Base-by-base conservation (phyloP, 495 filamentous ascomycete species). In the Hypomontagnella submonticulosa region DNA sequence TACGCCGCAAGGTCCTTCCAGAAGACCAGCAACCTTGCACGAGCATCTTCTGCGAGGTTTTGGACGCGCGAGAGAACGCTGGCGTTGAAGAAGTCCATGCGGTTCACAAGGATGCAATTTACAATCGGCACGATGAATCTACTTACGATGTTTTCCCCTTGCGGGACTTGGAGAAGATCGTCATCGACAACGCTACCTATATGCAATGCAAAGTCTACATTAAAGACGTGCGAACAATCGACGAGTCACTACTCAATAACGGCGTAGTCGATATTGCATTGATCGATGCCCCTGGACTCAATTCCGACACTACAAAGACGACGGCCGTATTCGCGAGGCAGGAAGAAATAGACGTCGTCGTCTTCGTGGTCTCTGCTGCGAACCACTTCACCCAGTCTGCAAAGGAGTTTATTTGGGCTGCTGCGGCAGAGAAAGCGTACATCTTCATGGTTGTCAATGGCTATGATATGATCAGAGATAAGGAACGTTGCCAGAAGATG, bases 21-120 rank as follows among this genome's bases (percentile, higher is more conserved):
- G 95, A 97, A 78, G 96, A 98, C 66, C 93, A 99, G 73, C 95
- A 97, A 70, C 95, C 95, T n/a, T 98, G 96, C 78, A 99, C 95
- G 4, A 95, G 90, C 75, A 96, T 98, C 55, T 99, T 99, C 79
- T 98, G 96, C 73, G 95, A 99, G 74, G 95, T 99, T 2, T 80
- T 99, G 40, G 92, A 98, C 77, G 89, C 91, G 15, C 83, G 92
- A 56, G 93, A 97, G 70, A 99, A 99, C 67, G 86, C 84, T 42
- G 90, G 92, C 4, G 69, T 97, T 10, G 95, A 99, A 75, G 95
- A 99, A 74, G 93, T 97, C 8, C 95, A 99, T 72, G 95, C 95
- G 3, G 88, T 99, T 7, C 92, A 92, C 73, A 92, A 88, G 71
- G 87, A 94, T 50, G 70, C 77, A 9, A 72, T 80, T 32, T 99